These are phyloP conservation scores for Collybiopsis luxurians DNA, from an alignment of 768 basidiomycete genomes.

Conservation along the genomic window DNA sequence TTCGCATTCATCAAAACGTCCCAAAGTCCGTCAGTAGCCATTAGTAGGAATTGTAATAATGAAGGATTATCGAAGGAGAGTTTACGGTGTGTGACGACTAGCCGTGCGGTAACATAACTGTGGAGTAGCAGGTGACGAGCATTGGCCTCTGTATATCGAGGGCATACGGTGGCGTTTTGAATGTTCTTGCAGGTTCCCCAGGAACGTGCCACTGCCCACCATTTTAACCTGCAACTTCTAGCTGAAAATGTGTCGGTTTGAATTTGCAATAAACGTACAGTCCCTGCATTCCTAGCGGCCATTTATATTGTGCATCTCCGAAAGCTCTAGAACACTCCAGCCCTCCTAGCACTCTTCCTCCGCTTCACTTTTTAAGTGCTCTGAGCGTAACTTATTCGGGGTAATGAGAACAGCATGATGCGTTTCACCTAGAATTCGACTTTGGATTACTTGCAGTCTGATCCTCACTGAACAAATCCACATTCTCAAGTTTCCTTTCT, in stretches of 20 bases:
- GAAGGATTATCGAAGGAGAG: constrained; percentile 46
- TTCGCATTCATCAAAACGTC: constrained; percentile 50
- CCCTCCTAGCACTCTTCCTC: constrained; percentile 84
- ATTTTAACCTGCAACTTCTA: constrained; percentile 47
- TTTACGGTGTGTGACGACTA: constrained; percentile 78
- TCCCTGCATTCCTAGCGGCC: constrained; percentile 71
- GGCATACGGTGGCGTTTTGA: constrained; percentile 86
- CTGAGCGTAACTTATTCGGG: constrained; percentile 63
- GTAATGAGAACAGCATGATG: background rate
- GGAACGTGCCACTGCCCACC: constrained; percentile 53
- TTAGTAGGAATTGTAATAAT: constrained; percentile 71
- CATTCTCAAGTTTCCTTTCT: constrained; percentile 80
- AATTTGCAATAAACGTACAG: constrained; percentile 46
- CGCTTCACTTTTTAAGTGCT: constrained; percentile 79
- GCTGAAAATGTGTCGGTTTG: background rate
- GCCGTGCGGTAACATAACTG: constrained; percentile 64
- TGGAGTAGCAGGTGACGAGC: background rate
- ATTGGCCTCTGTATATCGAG: background rate
- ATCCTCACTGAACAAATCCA: constrained; percentile 93
- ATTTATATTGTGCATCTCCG: constrained; percentile 89
- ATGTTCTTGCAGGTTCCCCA: constrained; percentile 59
- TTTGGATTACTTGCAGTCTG: constrained; percentile 94
- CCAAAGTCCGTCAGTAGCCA: constrained; percentile 89
- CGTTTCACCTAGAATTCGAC: constrained; percentile 60
- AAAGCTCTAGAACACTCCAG: constrained; percentile 87